Base-by-base conservation (phyloP, 2,329 filamentous ascomycete genomes). In the Pseudonectria buxi region DNA sequence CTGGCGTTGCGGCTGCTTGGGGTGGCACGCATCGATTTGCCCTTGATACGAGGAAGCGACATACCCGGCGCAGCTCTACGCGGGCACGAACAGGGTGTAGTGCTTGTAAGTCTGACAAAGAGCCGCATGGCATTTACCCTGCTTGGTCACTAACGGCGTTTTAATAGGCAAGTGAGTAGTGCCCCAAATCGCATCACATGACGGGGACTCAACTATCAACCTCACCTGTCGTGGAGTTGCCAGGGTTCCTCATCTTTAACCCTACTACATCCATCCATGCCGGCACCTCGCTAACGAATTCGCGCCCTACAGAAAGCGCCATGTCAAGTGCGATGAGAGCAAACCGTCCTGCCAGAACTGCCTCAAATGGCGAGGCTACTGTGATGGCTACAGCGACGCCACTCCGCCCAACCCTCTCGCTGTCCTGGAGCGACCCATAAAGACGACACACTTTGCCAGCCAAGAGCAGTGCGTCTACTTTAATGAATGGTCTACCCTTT, bases 311-410 rank as follows among this genome's bases (percentile, higher is more conserved):
- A 64, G 61, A 34, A 64, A 63, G 35, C 62, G 63, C 14, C 63
- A 65, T 41, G 57, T 66, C 26, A 66, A 66, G 45, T 66, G 63
- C 36, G 63, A 66, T 32, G 63, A 66, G 44, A 59, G 60, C 15
- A 58, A 59, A 26, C 63, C 63, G 13, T 55, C 59, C 5, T 66
- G 63, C 39, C 51, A 60, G 24, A 66, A 64, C 31, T 66, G 63
- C 36, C 48, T 65, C 36, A 64, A 61, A 46, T 65, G 61, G 56
- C 51, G 55, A 32, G 62, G 62, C n/a, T 57, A 61, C 34, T 64
- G 63, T 31, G 56, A 61, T 18, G 53, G 58, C 10, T 65, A 63
- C 29, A 35, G 39, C 7, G 55, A 55, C 9, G 27, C 40, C 18
- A 9, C 18, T 6, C 9, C 18, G 18, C 9, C 18, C 18, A 5